A percentile compares a stretch with the other conserved stretches of the same genome.
Conservation (phyloP, 2,329 filamentous ascomycete species). For the Arthrobotrys conoides region DNA sequence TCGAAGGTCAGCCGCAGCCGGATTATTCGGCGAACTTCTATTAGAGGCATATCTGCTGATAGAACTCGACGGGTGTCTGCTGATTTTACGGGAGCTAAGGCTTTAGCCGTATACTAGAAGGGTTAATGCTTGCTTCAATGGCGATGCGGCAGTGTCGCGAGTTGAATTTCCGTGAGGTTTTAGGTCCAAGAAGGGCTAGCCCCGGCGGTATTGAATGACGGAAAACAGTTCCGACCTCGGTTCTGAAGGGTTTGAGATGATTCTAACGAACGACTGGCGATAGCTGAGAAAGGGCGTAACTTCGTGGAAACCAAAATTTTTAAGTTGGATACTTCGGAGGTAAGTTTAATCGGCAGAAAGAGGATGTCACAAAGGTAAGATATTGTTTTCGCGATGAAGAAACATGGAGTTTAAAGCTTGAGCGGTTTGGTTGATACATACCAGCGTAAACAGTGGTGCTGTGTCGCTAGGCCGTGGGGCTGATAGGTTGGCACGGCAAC, state of each 20-base stretch:
- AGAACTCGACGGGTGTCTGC: not conserved
- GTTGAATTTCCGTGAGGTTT: too few relatives aligned
- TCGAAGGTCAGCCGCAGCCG: conserved; percentile 53
- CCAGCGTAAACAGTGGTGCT: conserved; percentile 18
- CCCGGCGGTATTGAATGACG: not conserved
- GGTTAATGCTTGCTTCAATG: not conserved
- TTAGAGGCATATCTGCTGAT: conserved; percentile 40
- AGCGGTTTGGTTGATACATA: not conserved
- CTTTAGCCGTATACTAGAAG: not conserved
- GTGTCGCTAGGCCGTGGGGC: conserved; percentile 4
- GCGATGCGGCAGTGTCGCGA: not conserved
- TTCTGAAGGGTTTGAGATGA: not conserved
- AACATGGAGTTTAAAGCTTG: conserved; percentile 27
- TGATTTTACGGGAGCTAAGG: not conserved
- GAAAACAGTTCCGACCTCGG: not conserved
- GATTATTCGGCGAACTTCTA: conserved; percentile 60
- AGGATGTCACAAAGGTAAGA: not conserved
- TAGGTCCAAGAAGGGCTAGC: not conserved
- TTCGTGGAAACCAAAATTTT: not conserved
- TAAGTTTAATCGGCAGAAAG: not conserved
- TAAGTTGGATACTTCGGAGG: not conserved
- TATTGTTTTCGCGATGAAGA: not conserved
- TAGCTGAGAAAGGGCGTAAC: not conserved
- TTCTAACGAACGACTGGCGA: not conserved
- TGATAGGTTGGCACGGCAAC: conserved; percentile 31